These are phyloP conservation scores for Pyropia haitanensis DNA, from an alignment of 23 red algal genomes.

Conservation along the genomic window DNA sequence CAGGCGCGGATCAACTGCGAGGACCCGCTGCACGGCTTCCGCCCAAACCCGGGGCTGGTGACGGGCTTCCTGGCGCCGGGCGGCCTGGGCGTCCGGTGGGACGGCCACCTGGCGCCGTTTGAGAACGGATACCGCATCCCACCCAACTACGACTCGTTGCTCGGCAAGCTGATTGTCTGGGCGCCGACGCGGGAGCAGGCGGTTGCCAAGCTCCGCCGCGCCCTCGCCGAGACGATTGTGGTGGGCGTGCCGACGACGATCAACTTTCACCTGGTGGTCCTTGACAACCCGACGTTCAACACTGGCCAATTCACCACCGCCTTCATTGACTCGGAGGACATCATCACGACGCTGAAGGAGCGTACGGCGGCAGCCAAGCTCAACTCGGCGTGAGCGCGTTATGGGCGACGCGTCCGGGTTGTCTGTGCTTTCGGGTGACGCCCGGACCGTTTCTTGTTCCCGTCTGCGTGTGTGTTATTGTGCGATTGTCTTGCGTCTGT, in stretches of 20 bases:
- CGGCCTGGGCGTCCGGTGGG: constrained; percentile 78
- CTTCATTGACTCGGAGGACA: constrained; percentile 75
- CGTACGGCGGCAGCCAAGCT: neutral
- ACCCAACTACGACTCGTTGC: constrained; percentile 77
- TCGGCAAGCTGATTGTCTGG: constrained; percentile 94
- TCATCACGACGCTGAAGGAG: constrained; percentile 38
- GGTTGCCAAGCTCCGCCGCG: constrained; percentile 57
- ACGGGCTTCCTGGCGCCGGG: constrained; percentile 70
- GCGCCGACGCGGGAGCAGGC: constrained; percentile 68
- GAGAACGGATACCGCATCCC: constrained; percentile 64
- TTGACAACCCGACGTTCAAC: constrained; percentile 65
- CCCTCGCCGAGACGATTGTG: constrained; percentile 67
- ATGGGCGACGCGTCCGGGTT: too few species aligned
- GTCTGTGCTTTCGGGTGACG: too few species aligned
- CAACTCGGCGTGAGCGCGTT: too few species aligned
- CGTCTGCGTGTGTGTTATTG: too few species aligned
- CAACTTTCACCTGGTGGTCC: constrained; percentile 67
- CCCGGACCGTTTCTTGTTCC: too few species aligned
- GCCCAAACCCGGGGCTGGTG: constrained; percentile 81
- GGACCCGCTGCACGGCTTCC: constrained; percentile 75
- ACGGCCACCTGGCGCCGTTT: constrained; percentile 64
- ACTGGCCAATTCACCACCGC: constrained; percentile 59
- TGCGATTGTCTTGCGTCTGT: too few species aligned
- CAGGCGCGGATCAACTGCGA: constrained; percentile 92
- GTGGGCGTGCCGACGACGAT: constrained; percentile 87